phyloP scores from a whole-genome alignment of 768 basidiomycete genomes.

The Strobilomyces echinocephalus region DNA sequence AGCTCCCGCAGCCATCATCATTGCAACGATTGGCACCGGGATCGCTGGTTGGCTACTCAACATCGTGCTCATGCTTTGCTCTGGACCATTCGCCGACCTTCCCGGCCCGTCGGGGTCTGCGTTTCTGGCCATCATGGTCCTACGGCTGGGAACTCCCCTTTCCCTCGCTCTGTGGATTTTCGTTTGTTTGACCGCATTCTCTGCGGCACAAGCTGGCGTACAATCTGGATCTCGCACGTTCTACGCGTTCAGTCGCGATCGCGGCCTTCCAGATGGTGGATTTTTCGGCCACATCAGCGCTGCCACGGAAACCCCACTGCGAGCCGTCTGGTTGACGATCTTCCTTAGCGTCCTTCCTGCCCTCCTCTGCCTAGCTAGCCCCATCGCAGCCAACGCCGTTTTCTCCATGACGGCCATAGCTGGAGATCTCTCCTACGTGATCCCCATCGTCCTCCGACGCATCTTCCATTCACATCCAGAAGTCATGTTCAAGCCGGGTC shows the following conservation, averaged over 20 bases:
- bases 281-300: conserved; percentile 47
- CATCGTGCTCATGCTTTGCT: conserved; percentile 57
- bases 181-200: conserved; percentile 59
- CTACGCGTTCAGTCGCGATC: conserved; percentile 55
- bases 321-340: conserved; percentile 51
- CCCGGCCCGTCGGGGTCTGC: conserved; percentile 52
- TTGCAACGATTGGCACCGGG: conserved; percentile 42
- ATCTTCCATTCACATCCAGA: conserved; percentile 51
- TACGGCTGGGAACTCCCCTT: conserved; percentile 47
- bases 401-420: conserved; percentile 55
- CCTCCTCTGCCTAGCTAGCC: conserved; percentile 48
- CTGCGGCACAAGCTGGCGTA: conserved; percentile 44
- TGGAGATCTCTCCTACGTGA: conserved; percentile 51
- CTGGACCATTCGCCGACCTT: conserved; percentile 43
- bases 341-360: conserved; percentile 40
- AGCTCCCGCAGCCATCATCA: conserved; percentile 42
- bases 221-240: conserved; percentile 57
- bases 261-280: conserved; percentile 53
- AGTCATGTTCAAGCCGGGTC: conserved; percentile 55
- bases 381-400: conserved; percentile 51
- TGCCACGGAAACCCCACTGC: conserved; percentile 50
- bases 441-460: conserved; percentile 51
- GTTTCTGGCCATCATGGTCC: conserved; percentile 53
- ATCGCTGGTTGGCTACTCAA: conserved; percentile 64
- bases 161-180: conserved; percentile 54